phyloP scores from a whole-genome alignment of 2,329 filamentous ascomycete species.

The Nothomitra cinnamomea region DNA sequence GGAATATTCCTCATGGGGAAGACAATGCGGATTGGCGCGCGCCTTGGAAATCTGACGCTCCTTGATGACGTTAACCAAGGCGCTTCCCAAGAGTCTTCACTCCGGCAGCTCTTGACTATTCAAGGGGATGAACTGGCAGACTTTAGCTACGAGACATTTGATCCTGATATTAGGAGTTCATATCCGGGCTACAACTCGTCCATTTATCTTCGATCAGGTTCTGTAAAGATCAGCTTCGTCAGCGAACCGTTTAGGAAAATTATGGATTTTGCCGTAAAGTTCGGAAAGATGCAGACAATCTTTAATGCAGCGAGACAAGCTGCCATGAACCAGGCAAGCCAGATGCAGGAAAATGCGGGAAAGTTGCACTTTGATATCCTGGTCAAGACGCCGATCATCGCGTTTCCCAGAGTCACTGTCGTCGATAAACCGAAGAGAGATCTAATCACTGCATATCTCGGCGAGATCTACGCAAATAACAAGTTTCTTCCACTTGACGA shows the following conservation, averaged over 20 bases:
- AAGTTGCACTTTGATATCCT: slow-evolving; percentile 89
- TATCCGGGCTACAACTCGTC: slow-evolving; percentile 95
- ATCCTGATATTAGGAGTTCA: slow-evolving; percentile 45
- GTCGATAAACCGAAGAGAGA: slow-evolving; percentile 58
- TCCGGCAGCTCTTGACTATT: slow-evolving; percentile 81
- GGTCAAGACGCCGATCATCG: slow-evolving; percentile 86
- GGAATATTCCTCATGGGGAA: slow-evolving; percentile 74
- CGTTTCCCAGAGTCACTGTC: slow-evolving; percentile 68
- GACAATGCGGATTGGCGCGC: slow-evolving; percentile 74
- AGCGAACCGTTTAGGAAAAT: slow-evolving; percentile 98
- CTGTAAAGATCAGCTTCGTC: slow-evolving; percentile 90
- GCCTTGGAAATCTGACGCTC: slow-evolving; percentile 72
- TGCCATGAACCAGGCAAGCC: slow-evolving; percentile 80
- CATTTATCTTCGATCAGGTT: slow-evolving; percentile 77
- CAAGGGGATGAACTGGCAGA: slow-evolving; percentile 91
- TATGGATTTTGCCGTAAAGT: slow-evolving; percentile 93
- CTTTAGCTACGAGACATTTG: slow-evolving; percentile 94
- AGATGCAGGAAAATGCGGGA: slow-evolving; percentile 77
- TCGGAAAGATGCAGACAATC: slow-evolving; percentile 98
- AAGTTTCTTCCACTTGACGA: slow-evolving; percentile 77
- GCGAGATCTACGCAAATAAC: slow-evolving; percentile 95
- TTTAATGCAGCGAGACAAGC: slow-evolving; percentile 95
- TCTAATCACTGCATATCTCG: slow-evolving; percentile 77
- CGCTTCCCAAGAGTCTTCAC: slow-evolving; percentile 59
- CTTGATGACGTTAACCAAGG: slow-evolving; percentile 90